Evolutionary conservation across 1,284 basidiomycete genomes (phyloP).

Genomic region (Blastosporella zonata): DNA sequence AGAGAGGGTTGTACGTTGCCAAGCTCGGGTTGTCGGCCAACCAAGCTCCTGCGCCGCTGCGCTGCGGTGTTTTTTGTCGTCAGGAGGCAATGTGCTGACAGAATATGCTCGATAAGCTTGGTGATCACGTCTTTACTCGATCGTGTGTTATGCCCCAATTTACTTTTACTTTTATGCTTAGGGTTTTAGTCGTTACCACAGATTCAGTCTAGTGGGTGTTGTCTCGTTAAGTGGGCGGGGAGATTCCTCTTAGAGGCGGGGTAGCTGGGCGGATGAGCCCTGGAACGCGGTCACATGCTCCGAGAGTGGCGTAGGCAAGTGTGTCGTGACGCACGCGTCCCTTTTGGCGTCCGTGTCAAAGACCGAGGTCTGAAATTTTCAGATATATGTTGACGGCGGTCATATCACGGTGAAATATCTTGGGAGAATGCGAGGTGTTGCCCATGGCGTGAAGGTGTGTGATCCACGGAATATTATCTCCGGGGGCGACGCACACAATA

Average conservation of each 20-base stretch:
- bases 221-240: not conserved
- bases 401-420: not conserved
- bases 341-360: not conserved
- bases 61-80: conserved; percentile 7
- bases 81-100: conserved; percentile 11
- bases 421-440: not conserved
- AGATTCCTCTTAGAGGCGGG: not conserved
- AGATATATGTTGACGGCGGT: not conserved
- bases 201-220: not conserved
- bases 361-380: not conserved
- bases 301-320: conserved; percentile 6
- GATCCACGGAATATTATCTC: not conserved
- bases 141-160: not conserved
- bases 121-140: conserved; percentile 4
- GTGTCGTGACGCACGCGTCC: not conserved
- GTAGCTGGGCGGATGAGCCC: not conserved
- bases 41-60: conserved; percentile 8
- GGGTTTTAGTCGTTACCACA: conserved; percentile 7
- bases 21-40: not conserved
- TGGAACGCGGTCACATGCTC: conserved; percentile 10
- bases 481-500: not conserved
- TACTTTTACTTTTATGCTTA: conserved; percentile 2
- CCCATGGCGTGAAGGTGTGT: not conserved
- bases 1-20: not conserved
- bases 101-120: conserved; percentile 17